Base-by-base conservation (phyloP, 805 yeast species). In the Metschnikowia reukaufii region DNA sequence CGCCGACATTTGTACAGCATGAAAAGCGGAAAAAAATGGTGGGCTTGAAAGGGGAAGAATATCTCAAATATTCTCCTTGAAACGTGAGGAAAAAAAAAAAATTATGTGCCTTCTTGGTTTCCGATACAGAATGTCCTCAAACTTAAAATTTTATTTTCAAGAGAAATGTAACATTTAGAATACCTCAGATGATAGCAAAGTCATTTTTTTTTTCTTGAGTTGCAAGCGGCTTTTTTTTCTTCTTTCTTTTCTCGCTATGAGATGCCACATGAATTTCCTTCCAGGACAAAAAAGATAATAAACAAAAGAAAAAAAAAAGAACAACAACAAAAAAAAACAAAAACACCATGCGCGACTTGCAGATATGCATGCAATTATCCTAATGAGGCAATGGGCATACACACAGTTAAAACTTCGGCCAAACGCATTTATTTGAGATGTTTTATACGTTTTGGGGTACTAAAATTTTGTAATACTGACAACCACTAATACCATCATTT, bases 361-460 rank as follows among this genome's bases (percentile, higher is more conserved):
- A 39, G 25, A 29, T 17, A 45, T 40, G 44, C 42, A 45, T 39
- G 44, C 30, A 39, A 39, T 45, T 23, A 23, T 45, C 44, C 44
- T 27, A 23, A 45, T 29, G 21, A 6, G 48, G 48, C 25, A 12
- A 21, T 12, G n/a, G 34, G 37, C 45, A 36, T 36, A 45, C 48
- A 45, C 48, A 45, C 27, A 8, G 33, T 37, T 38, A 31, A 39
- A 31, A 37, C 42, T 17, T 35, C 43, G 35, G 21, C 40, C 31
- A 19, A 16, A 39, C 44, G 20, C 44, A 9, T 18, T 19, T 31
- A 21, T 30, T 34, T 27, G 31, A 27, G 36, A 39, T 33, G 30
- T 32, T 32, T 37, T 16, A 6, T 27, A 39, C 27, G 18, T 31
- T 18, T 37, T 20, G 6, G 21, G 40, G n/a, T 19, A 29, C 12